Evolutionary conservation across 176 grass and related monocot species (phyloP).

Genomic region (Triticum dicoccoides): DNA sequence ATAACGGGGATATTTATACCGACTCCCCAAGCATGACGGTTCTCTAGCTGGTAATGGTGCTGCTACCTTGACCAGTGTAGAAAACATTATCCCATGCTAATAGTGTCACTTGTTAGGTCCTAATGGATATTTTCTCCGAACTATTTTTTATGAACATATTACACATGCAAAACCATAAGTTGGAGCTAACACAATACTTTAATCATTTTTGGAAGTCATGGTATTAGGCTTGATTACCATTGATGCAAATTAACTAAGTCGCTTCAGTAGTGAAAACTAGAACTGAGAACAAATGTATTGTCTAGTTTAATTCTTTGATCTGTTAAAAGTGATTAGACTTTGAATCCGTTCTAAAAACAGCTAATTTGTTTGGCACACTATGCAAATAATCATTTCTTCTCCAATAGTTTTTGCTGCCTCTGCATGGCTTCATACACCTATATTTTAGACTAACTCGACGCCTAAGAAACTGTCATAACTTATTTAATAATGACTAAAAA

Average conservation of each 20-base stretch:
- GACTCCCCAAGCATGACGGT: neutral
- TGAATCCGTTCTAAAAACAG: constrained; percentile 14
- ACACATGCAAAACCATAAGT: neutral
- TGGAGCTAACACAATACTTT: constrained; percentile 13
- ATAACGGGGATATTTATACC: neutral
- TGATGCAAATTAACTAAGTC: constrained; percentile 27
- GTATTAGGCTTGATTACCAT: constrained; percentile 12
- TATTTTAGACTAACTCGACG: neutral
- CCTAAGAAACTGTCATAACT: neutral
- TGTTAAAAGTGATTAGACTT: constrained; percentile 4
- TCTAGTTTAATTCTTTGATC: constrained; percentile 1
- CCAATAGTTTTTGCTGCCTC: constrained; percentile 1
- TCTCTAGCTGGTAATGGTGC: neutral
- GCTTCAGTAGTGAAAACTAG: neutral
- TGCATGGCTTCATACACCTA: constrained; percentile 7
- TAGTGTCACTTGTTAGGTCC: neutral
- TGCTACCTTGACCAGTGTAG: constrained; percentile 12
- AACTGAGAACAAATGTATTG: neutral
- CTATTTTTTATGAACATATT: neutral
- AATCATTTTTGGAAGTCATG: neutral
- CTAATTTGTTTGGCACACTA: neutral
- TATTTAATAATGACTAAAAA: neutral
- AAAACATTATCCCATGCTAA: constrained; percentile 5
- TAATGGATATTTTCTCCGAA: neutral
- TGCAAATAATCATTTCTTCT: neutral